Base-by-base conservation (phyloP, 331 rosid genomes). In the Cucumis variabilis region DNA sequence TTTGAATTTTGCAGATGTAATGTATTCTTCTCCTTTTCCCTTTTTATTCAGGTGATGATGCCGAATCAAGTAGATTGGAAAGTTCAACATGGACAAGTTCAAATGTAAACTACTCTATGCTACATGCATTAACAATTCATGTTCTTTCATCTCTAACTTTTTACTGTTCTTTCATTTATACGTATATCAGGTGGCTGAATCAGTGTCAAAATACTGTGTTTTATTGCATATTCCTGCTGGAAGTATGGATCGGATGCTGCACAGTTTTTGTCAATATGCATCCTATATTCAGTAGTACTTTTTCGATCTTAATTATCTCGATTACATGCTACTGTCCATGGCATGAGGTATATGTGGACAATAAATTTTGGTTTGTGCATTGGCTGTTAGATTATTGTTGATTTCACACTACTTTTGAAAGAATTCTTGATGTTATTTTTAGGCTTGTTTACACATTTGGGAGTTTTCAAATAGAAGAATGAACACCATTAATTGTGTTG, bases 221-320 rank as follows among this genome's bases (percentile, higher is more conserved):
- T 71, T 93, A 80, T 87, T 93, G 91, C 93, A 92, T 88, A 84
- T 93, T 33, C 86, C 87, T 41, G 90, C 90, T 75, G 94, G 91
- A 88, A 87, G 93, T 86, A 78, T 78, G n/a, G 92, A 30, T 3
- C 37, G 37, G 37, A 90, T 86, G 95, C 92, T 65, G 85, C 90
- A 41, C 88, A 93, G 83, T 92, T 93, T 86, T 88, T 91, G 33
- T 90, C 94, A 44, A 89, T 93, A 86, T 93, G 95, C 92, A 93
- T 93, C 95, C 94, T 89, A 25, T 60, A 76, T 77, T 24, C 12
- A 86, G 25, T 79, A 50, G 44, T n/a, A n/a, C n/a, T n/a, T n/a
- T n/a, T n/a, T n/a, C n/a, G n/a, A n/a, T n/a, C n/a, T n/a, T n/a
- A n/a, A n/a, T n/a, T n/a, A 33, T 33, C 37, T 33, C 37, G 3